Evolutionary conservation across 768 basidiomycete genomes (phyloP).

Genomic region (Lactifluus piperatus): DNA sequence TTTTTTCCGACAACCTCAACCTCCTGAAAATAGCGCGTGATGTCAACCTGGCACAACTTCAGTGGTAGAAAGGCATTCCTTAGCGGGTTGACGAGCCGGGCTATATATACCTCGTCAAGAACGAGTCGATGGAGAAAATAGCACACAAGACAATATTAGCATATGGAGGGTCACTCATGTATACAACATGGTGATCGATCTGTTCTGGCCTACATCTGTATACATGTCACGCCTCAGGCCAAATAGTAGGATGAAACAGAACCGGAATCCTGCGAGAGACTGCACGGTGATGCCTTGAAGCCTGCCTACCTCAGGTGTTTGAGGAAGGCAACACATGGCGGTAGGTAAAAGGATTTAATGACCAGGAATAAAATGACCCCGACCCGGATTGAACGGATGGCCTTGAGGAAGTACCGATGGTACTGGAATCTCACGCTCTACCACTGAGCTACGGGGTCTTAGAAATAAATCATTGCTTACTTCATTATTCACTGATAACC

Average conservation of each 20-base stretch:
- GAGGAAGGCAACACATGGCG: not conserved
- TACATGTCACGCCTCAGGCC: no score
- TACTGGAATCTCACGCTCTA: constrained; percentile 23
- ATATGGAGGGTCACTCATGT: not conserved
- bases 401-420: constrained; percentile 16
- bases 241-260: no score
- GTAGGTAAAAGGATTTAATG: not conserved
- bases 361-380: constrained; percentile 11
- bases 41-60: not conserved
- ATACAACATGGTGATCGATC: not conserved
- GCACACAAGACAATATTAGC: not conserved
- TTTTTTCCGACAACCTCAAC: not conserved
- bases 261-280: no score
- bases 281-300: not conserved
- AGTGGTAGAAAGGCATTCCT: not conserved
- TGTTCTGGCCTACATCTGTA: not conserved
- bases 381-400: constrained; percentile 23
- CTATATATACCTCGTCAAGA: not conserved
- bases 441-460: constrained; percentile 22
- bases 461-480: not conserved
- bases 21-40: not conserved
- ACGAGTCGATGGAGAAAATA: not conserved
- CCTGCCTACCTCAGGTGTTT: not conserved
- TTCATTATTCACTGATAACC: not conserved
- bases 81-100: not conserved